Conservation (phyloP, 495 filamentous ascomycete species). For the Penicillium roqueforti region DNA sequence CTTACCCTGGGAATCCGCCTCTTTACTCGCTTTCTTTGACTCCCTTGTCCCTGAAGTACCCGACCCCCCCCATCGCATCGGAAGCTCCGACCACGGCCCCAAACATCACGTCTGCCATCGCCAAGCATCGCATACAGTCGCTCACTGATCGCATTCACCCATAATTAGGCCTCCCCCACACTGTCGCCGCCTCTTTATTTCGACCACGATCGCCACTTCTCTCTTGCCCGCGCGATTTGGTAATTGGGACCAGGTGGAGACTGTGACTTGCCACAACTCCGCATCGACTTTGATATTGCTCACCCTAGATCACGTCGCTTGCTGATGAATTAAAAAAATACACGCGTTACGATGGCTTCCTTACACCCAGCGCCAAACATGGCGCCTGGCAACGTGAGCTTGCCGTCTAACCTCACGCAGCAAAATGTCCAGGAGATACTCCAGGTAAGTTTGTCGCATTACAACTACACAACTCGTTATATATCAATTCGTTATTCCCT, state of each 20-base stretch:
- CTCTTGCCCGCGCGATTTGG: slow-evolving; percentile 21
- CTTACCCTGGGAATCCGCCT: slow-evolving; percentile 14
- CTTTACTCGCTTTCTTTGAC: slow-evolving; percentile 27
- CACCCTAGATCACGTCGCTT: slow-evolving; percentile 10
- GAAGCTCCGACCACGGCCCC: slow-evolving; percentile 27
- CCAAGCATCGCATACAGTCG: slow-evolving; percentile 32
- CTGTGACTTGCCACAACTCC: slow-evolving; percentile 9
- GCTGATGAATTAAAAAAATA: slow-evolving; percentile 34
- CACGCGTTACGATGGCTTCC: slow-evolving; percentile 64
- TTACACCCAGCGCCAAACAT: slow-evolving; percentile 65
- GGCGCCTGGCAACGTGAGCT: slow-evolving; percentile 53
- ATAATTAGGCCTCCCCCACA: slow-evolving; percentile 14
- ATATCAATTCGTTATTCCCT: background rate
- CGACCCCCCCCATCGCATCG: slow-evolving; percentile 29
- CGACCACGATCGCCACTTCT: slow-evolving; percentile 8
- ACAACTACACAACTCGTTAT: background rate
- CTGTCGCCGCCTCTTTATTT: slow-evolving; percentile 8
- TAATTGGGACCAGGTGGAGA: slow-evolving; percentile 23
- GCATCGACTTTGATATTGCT: slow-evolving; percentile 17
- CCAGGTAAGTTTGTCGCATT: slow-evolving; percentile 43
- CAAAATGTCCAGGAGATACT: slow-evolving; percentile 60
- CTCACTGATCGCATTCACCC: slow-evolving; percentile 30
- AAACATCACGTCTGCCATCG: slow-evolving; percentile 39
- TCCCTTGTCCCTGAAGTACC: slow-evolving; percentile 23
- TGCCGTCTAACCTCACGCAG: slow-evolving; percentile 54